Percentiles rank a stretch among this genome's conserved stretches.
Conservation (phyloP, 2,329 filamentous ascomycete genomes). For the Pseudopyrenochaeta lycopersici region DNA sequence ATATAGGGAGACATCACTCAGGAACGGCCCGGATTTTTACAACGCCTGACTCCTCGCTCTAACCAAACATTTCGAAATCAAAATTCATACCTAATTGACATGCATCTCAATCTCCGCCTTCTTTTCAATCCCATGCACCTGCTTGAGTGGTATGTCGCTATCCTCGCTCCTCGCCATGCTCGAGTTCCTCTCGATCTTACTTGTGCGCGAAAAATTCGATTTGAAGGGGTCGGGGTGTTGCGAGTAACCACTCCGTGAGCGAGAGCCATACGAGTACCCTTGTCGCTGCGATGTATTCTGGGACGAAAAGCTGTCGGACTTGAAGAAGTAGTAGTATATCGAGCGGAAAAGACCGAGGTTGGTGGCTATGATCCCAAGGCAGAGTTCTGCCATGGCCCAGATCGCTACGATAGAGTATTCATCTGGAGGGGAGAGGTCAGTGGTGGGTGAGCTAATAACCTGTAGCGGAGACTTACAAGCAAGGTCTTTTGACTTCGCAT, state of each 20-base stretch:
- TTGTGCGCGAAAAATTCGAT: neutral
- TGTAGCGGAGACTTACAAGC: neutral
- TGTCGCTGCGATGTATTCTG: neutral
- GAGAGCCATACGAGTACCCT: neutral
- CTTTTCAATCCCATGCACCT: neutral
- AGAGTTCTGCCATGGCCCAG: constrained; percentile 10
- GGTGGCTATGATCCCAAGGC: constrained; percentile 8
- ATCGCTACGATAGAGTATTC: constrained; percentile 9
- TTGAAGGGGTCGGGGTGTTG: neutral
- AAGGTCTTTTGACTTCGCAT: constrained; percentile 1
- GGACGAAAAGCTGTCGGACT: neutral
- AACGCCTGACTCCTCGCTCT: neutral
- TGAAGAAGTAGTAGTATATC: neutral
- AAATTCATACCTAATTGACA: neutral
- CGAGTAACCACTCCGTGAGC: neutral
- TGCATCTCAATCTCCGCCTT: neutral
- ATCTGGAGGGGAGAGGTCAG: neutral
- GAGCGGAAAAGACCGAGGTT: constrained; percentile 3
- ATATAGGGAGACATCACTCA: too few relatives aligned
- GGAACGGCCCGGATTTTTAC: neutral
- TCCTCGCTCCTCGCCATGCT: neutral
- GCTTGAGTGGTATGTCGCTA: neutral
- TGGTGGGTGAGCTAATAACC: neutral
- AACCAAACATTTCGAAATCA: neutral
- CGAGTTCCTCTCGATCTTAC: neutral